These are phyloP conservation scores for Prunus padus DNA, from an alignment of 306 rosid species.

Conservation along the genomic window DNA sequence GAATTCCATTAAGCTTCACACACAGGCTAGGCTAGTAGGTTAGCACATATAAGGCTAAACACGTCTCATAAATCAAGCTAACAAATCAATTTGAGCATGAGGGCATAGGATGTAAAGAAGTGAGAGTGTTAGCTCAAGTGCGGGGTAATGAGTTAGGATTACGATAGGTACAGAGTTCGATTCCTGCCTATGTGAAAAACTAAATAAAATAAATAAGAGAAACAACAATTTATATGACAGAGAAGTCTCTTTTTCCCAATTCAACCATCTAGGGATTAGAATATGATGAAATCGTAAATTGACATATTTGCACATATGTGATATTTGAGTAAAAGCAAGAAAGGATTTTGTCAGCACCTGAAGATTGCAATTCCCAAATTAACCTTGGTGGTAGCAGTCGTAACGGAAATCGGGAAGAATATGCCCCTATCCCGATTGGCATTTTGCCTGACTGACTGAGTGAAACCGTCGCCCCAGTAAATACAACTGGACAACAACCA, in stretches of 20 bases:
- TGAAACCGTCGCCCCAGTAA: neutral
- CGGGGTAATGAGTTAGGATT: no score
- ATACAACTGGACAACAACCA: neutral
- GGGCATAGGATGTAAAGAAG: no score
- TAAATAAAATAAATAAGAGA: neutral
- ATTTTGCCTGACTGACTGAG: neutral
- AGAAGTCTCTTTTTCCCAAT: neutral
- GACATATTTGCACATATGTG: neutral
- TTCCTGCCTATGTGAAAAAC: no score
- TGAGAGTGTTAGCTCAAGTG: no score
- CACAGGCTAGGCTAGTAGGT: neutral
- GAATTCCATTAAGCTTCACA: neutral
- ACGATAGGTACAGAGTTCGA: no score
- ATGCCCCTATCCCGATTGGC: neutral
- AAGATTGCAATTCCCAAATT: neutral
- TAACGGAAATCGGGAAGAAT: neutral
- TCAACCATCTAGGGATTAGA: neutral
- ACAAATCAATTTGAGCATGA: no score
- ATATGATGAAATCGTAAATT: neutral
- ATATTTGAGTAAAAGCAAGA: neutral
- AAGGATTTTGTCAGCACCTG: neutral
- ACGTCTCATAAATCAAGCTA: neutral
- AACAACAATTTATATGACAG: neutral
- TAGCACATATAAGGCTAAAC: neutral
- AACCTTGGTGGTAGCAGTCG: neutral